Base-by-base conservation (phyloP, 805 yeast species). In the Yarrowia porcina region DNA sequence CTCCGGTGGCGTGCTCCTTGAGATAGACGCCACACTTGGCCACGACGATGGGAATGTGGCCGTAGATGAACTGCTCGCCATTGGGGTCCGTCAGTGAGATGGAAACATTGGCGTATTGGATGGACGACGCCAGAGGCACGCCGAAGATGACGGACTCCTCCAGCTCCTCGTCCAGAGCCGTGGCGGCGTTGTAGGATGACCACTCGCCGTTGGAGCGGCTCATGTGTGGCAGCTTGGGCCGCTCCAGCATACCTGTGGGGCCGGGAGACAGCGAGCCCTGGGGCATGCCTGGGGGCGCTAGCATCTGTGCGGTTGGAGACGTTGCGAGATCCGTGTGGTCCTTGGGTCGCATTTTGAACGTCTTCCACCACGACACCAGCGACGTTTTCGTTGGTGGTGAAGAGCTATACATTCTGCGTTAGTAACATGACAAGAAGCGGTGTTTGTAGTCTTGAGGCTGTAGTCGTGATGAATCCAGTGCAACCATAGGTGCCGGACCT, bases 21-120 rank as follows among this genome's bases (percentile, higher is more conserved):
- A 94, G 75, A 70, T 76, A 92, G 0, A 89, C 86, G 0, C 98
- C 97, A 76, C 99, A 93, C 68, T 90, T 88, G 15, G 97, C 98
- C n/a, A 94, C 96, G 13, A 94, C 88, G 17, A 90, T 82, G 0
- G 99, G 99, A 18, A 94, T 89, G 61, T 85, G 79, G 21, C 98
- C 99, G 72, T 90, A 94, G 56, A 86, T 84, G 32, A 88, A 82
- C 64, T 85, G 82, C 27, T 85, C 86, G 66, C 84, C 83, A 47
- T 69, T 62, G 11, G 81, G 80, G 66, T 83, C 82, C 45, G 87
- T 78, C 8, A 88, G 83, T 36, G 86, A 82, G 61, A 90, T 88
- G 54, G 83, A 81, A 17, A 92, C 96, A 64, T 86, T 85, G 0
- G 98, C 97, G 65, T 86, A 81, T 33, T 80, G 74, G 54, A 93